A percentile compares a stretch with the other conserved stretches of the same genome.
These are phyloP conservation scores for Eustoma russellianum DNA, from an alignment of 257 asterid genomes.

Conservation along the genomic window DNA sequence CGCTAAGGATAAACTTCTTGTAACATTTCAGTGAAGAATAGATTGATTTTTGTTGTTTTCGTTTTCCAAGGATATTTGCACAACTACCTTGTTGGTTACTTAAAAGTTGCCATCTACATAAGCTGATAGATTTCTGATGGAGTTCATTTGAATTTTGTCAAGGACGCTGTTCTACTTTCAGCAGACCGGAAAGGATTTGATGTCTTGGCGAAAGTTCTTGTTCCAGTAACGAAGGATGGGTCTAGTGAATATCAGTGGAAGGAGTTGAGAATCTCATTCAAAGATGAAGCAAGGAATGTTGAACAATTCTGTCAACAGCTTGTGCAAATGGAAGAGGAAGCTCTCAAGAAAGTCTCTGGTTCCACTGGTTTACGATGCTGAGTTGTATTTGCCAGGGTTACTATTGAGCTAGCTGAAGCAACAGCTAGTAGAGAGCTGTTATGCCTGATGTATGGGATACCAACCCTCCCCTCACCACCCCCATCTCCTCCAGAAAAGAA, in stretches of 20 bases:
- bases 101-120: not conserved
- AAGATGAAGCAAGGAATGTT: slow-evolving; percentile 42
- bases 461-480: too few relatives aligned
- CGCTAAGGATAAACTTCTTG: too few relatives aligned
- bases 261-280: slow-evolving; percentile 56
- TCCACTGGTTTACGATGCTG: slow-evolving; percentile 45
- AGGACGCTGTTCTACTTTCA: slow-evolving; percentile 79
- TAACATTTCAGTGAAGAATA: not conserved
- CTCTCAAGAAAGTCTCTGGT: slow-evolving; percentile 46
- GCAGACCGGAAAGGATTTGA: slow-evolving; percentile 77
- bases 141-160: slow-evolving; percentile 7
- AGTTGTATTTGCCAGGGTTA: too few relatives aligned
- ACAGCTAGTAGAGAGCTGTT: too few relatives aligned
- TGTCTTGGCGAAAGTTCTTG: slow-evolving; percentile 60
- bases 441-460: too few relatives aligned
- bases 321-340: slow-evolving; percentile 82
- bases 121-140: not conserved
- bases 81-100: not conserved
- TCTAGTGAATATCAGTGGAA: slow-evolving; percentile 67
- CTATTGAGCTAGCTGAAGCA: too few relatives aligned
- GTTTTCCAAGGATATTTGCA: not conserved
- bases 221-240: slow-evolving; percentile 43
- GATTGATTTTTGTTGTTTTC: not conserved
- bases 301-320: slow-evolving; percentile 60
- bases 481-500: too few relatives aligned